Evolutionary conservation across 2,329 filamentous ascomycete genomes (phyloP).

Genomic region (Emergomyces africanus): DNA sequence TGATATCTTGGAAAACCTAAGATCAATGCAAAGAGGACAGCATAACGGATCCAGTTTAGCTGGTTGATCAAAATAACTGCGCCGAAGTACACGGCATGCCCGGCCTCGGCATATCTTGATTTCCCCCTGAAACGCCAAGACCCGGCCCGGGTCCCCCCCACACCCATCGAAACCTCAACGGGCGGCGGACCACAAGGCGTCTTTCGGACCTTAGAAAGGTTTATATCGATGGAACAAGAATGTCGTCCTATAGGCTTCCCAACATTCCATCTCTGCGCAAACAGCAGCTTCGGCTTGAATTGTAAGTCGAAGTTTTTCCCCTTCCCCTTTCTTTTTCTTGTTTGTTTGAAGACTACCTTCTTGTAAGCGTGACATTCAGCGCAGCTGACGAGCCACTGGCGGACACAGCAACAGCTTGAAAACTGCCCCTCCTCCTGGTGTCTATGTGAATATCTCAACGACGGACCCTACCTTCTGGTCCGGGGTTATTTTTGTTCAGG

Average conservation of each 20-base stretch:
- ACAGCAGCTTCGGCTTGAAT: constrained; percentile 70
- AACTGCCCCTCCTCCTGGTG: constrained; percentile 68
- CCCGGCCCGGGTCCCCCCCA: neutral
- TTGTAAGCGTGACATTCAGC: constrained; percentile 6
- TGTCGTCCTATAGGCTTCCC: constrained; percentile 26
- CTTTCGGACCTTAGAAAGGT: neutral
- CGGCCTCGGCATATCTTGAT: neutral
- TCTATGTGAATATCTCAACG: constrained; percentile 75
- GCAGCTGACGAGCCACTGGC: neutral
- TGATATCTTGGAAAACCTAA: too few species aligned
- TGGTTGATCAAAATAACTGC: neutral
- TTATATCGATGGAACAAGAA: constrained; percentile 7
- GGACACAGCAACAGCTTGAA: constrained; percentile 59
- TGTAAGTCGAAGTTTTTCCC: constrained; percentile 41
- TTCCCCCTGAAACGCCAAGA: neutral
- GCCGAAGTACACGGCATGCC: neutral
- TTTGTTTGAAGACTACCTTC: neutral
- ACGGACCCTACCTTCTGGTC: constrained; percentile 74
- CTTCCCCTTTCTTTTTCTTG: neutral
- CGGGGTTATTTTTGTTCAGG: constrained; percentile 81
- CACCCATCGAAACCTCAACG: neutral
- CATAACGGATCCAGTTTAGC: too few species aligned
- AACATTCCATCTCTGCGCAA: constrained; percentile 46
- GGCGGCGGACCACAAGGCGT: neutral
- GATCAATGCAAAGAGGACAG: too few species aligned